phyloP scores from a whole-genome alignment of 2,329 filamentous ascomycete species.

The Furcasterigmium sp. region DNA sequence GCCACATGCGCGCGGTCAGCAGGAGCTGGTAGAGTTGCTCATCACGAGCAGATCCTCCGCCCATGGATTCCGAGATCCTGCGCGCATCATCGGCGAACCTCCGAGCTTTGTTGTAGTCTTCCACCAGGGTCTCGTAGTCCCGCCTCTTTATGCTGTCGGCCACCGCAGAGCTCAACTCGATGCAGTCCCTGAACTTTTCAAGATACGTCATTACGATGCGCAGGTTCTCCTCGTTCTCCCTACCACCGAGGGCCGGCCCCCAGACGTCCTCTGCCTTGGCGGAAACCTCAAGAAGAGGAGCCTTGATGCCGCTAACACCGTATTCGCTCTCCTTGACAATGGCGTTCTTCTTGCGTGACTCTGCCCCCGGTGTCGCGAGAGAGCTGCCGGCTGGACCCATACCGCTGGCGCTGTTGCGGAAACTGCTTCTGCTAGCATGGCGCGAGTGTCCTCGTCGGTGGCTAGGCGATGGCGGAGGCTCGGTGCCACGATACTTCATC shows the following conservation, averaged over 20 bases:
- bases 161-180: conserved; percentile 73
- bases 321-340: conserved; percentile 90
- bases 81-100: conserved; percentile 75
- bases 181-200: conserved; percentile 73
- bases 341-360: conserved; percentile 78
- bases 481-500: conserved; percentile 73
- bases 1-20: conserved; percentile 89
- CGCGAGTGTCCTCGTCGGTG: conserved; percentile 50
- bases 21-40: conserved; percentile 80
- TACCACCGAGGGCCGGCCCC: conserved; percentile 87
- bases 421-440: conserved; percentile 62
- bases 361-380: conserved; percentile 32
- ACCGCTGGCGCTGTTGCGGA: conserved; percentile 45
- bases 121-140: conserved; percentile 82
- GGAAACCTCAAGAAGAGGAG: conserved; percentile 80
- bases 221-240: conserved; percentile 84
- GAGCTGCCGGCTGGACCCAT: conserved; percentile 29
- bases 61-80: conserved; percentile 54
- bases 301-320: conserved; percentile 82
- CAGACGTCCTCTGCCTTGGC: conserved; percentile 96
- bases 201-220: conserved; percentile 72
- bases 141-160: conserved; percentile 83
- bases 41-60: conserved; percentile 60
- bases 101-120: conserved; percentile 80
- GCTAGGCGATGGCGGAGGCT: conserved; percentile 40